Base-by-base conservation (phyloP, 176 grass and related monocot genomes). In the Elaeis guineensis region DNA sequence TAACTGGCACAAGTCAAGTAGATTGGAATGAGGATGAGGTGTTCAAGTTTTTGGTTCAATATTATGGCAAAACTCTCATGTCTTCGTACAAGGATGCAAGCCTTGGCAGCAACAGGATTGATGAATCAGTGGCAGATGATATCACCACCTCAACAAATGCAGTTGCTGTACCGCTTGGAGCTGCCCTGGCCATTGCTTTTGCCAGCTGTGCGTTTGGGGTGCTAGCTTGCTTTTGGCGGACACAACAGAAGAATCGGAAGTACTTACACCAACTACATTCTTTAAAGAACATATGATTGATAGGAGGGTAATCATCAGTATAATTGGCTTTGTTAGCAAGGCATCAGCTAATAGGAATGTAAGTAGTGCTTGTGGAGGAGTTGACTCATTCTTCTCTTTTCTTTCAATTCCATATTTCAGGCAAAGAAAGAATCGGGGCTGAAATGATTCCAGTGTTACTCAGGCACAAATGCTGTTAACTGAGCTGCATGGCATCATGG, bases 211-310 rank as follows among this genome's bases (percentile, higher is more conserved):
- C 73, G 70, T 97, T 97, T 80, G 93, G 93, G 49, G 87, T 76
- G 44, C 57, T 97, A 19, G 93, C 93, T 49, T 97, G 93, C 76
- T 86, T 97, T 72, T 97, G 93, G 93, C 79, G 93, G 61, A 62
- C 81, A 17, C 87, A 97, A 50, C 87, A 97, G 76, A 97, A 97
- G 87, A 92, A 91, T 75, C 82, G 93, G 85, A 97, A 97, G 93
- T 97, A 97, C 78, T 92, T 63, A 70, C 64, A 91, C 87, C 72
- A 84, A 77, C 89, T 90, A 76, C 78, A 79, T 53, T 85, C 81
- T 83, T 89, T 97, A 91, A 91, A 89, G 87, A 97, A 92, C 75
- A 92, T 89, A 88, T 91, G 81, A 88, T 73, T 97, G 77, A 63
- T 55, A 73, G 71, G 71, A 64, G 25, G 60, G 51, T 64, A 63